Evolutionary conservation across 495 filamentous ascomycete genomes (phyloP).

Genomic region (Aspergillus affinis): DNA sequence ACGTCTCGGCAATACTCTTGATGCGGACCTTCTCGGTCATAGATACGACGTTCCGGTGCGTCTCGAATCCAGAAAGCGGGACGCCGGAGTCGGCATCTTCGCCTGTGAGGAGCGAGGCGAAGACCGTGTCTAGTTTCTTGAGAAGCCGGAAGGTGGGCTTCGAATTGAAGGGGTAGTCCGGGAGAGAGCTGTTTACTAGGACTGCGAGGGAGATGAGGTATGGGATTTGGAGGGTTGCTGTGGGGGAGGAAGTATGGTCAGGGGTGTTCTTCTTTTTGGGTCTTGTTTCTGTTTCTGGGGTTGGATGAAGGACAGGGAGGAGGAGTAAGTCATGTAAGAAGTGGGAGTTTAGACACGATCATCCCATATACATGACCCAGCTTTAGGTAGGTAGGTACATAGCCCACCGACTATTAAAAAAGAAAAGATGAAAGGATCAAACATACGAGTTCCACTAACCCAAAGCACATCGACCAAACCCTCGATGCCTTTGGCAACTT

Average conservation of each 20-base stretch:
- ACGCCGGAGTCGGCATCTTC: constrained; percentile 63
- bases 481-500: constrained; percentile 70
- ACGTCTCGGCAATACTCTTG: constrained; percentile 70
- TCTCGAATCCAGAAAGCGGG: constrained; percentile 64
- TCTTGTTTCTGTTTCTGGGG: too few relatives aligned
- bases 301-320: too few relatives aligned
- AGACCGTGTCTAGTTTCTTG: constrained; percentile 74
- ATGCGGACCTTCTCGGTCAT: constrained; percentile 80
- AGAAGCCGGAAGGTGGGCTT: constrained; percentile 63
- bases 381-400: too few relatives aligned
- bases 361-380: too few relatives aligned
- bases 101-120: constrained; percentile 68
- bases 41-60: constrained; percentile 45
- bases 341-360: too few relatives aligned
- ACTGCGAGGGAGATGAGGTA: constrained; percentile 76
- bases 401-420: neutral
- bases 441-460: constrained; percentile 78
- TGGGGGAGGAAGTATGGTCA: neutral
- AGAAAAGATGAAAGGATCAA: neutral
- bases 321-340: constrained; percentile 1
- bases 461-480: constrained; percentile 73
- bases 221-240: constrained; percentile 79
- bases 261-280: neutral
- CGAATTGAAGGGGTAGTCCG: constrained; percentile 66
- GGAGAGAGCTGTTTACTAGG: constrained; percentile 62